Evolutionary conservation across 768 basidiomycete species (phyloP).

Genomic region (Boletus sp.): DNA sequence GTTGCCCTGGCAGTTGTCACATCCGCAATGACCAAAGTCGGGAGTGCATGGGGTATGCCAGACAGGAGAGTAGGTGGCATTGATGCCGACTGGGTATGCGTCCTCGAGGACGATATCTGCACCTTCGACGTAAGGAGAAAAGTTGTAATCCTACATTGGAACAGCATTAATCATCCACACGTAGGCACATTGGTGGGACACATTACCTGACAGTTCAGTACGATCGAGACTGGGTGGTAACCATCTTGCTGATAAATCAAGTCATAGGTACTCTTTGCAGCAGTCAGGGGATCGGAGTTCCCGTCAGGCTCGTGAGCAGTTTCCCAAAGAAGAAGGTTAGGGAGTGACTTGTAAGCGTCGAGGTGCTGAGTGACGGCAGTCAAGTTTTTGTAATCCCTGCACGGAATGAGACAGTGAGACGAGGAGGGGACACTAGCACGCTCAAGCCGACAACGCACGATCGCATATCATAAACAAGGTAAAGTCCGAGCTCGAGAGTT

Average conservation of each 20-base stretch:
- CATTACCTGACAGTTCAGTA: slow-evolving; percentile 45
- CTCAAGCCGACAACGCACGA: slow-evolving; percentile 29
- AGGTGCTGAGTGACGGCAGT: slow-evolving; percentile 64
- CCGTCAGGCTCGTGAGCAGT: slow-evolving; percentile 76
- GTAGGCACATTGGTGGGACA: not conserved
- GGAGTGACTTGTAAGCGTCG: slow-evolving; percentile 57
- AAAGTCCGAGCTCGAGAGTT: slow-evolving; percentile 35
- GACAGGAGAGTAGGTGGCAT: slow-evolving; percentile 56
- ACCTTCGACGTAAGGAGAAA: slow-evolving; percentile 54
- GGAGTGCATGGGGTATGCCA: slow-evolving; percentile 62
- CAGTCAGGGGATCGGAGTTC: slow-evolving; percentile 60
- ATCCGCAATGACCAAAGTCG: slow-evolving; percentile 75
- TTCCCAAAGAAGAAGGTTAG: slow-evolving; percentile 70
- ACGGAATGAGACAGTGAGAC: not conserved
- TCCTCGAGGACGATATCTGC: slow-evolving; percentile 66
- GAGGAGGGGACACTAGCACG: not conserved
- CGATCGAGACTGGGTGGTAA: slow-evolving; percentile 58
- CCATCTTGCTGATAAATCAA: slow-evolving; percentile 49
- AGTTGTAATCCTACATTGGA: slow-evolving; percentile 57
- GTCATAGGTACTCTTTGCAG: slow-evolving; percentile 48
- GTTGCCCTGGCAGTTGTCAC: slow-evolving; percentile 60
- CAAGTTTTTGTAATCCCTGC: slow-evolving; percentile 57
- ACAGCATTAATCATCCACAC: not conserved
- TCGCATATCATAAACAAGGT: slow-evolving; percentile 82
- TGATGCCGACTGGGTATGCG: slow-evolving; percentile 44